phyloP scores from a whole-genome alignment of 495 filamentous ascomycete species.

The Patellaria atrata region DNA sequence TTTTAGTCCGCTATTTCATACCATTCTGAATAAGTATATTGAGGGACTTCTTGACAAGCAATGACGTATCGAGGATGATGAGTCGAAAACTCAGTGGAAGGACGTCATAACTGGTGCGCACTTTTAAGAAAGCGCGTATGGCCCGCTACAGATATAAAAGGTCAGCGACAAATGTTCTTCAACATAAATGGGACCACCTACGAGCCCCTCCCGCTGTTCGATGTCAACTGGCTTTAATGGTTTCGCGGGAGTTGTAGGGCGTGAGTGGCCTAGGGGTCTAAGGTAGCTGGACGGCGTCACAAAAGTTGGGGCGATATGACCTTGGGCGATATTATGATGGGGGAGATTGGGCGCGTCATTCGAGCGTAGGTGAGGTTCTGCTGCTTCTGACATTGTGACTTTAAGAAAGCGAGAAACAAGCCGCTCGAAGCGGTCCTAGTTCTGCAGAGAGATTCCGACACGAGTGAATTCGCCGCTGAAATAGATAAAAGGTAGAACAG shows the following conservation, averaged over 20 bases:
- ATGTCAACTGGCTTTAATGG: constrained; percentile 64
- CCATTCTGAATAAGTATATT: constrained; percentile 97
- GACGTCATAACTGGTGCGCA: constrained; percentile 95
- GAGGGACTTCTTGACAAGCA: constrained; percentile 93
- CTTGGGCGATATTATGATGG: no score
- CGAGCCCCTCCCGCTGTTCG: constrained; percentile 87
- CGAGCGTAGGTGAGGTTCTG: constrained; percentile 5
- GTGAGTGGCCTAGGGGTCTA: constrained; percentile 41
- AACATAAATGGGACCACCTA: constrained; percentile 31
- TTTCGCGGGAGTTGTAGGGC: constrained; percentile 41
- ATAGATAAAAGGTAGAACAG: no score
- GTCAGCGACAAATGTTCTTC: constrained; percentile 5
- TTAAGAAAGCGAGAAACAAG: no score
- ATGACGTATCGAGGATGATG: constrained; percentile 84
- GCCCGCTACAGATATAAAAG: constrained; percentile 43
- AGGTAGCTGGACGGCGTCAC: constrained; percentile 82
- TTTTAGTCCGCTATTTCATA: constrained; percentile 26
- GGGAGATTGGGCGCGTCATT: no score
- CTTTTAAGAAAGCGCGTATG: constrained; percentile 91
- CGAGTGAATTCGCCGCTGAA: no score
- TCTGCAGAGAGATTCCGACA: no score
- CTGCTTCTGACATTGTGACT: constrained; percentile 17
- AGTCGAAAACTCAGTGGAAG: constrained; percentile 94
- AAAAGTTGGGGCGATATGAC: constrained; percentile 30
- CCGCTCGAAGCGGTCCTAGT: no score